Percentiles rank a stretch among this genome's conserved stretches.
These are phyloP conservation scores for Zymoseptoria brevis DNA, from an alignment of 2,329 filamentous ascomycete species.

Conservation along the genomic window DNA sequence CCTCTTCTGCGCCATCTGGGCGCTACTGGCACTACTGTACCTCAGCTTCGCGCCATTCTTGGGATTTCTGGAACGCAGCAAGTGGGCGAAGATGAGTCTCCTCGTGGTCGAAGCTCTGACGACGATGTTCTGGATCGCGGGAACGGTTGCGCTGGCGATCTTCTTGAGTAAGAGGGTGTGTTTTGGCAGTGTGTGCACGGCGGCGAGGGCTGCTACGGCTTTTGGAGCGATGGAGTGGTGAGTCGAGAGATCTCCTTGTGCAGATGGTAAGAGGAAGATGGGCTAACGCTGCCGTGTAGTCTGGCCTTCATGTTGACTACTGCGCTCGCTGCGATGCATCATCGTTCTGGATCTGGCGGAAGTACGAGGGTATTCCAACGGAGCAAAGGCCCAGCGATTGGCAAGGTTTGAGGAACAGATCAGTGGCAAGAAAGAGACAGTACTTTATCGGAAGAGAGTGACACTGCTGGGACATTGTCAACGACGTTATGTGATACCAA, in stretches of 20 bases:
- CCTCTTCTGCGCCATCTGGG: conserved; percentile 72
- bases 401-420: background rate
- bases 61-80: background rate
- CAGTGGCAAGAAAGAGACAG: background rate
- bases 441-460: background rate
- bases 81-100: conserved; percentile 27
- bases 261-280: background rate
- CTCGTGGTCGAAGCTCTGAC: conserved; percentile 63
- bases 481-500: background rate
- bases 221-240: conserved; percentile 60
- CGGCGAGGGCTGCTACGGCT: conserved; percentile 55
- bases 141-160: conserved; percentile 68
- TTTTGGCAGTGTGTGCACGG: conserved; percentile 48
- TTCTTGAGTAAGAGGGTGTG: conserved; percentile 52
- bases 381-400: background rate
- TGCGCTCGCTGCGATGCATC: conserved; percentile 41
- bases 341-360: conserved; percentile 19
- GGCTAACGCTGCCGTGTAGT: conserved; percentile 30
- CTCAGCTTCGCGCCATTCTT: conserved; percentile 55
- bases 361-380: background rate
- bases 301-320: conserved; percentile 46
- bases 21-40: conserved; percentile 61
- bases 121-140: conserved; percentile 84
- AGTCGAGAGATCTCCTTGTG: conserved; percentile 9
- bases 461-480: background rate